A percentile compares a stretch with the other conserved stretches of the same genome.
phyloP scores from a whole-genome alignment of 148 eudicot genomes.

The Chenopodium album region DNA sequence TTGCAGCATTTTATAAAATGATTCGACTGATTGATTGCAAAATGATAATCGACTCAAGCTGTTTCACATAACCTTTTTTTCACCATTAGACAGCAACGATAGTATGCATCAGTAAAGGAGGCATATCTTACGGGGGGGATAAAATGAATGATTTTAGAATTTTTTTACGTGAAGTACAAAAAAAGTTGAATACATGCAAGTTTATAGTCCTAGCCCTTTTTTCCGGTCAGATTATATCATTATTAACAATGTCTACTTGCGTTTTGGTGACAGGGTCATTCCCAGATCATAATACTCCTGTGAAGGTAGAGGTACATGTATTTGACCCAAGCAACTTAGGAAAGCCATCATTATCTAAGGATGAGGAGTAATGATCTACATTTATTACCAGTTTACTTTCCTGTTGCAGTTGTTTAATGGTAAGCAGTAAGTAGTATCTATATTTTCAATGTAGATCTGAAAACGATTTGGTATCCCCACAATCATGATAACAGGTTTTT shows the following conservation, averaged over 20 bases:
- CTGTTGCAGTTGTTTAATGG: conserved; percentile 7
- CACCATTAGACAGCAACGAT: neutral
- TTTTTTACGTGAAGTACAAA: neutral
- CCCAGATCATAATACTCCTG: conserved; percentile 5
- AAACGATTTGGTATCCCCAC: neutral
- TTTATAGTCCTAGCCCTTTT: neutral
- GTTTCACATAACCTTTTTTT: neutral
- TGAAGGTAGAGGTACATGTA: conserved; percentile 30
- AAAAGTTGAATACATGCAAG: neutral
- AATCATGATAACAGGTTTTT: neutral
- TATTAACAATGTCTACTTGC: neutral
- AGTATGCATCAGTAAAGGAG: neutral
- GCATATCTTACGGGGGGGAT: neutral
- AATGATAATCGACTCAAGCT: neutral
- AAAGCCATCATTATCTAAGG: conserved; percentile 19
- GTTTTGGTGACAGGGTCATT: conserved; percentile 12
- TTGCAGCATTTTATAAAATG: neutral
- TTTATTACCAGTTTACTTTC: conserved; percentile 20
- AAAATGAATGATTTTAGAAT: too few relatives aligned
- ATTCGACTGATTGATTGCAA: neutral
- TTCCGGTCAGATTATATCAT: neutral
- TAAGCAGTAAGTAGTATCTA: neutral
- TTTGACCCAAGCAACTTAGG: conserved; percentile 10
- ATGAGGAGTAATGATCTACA: conserved; percentile 26
- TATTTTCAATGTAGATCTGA: neutral